These are phyloP conservation scores for Selaginella tamariscina DNA, from an alignment of 75 land plant species.

Conservation along the genomic window DNA sequence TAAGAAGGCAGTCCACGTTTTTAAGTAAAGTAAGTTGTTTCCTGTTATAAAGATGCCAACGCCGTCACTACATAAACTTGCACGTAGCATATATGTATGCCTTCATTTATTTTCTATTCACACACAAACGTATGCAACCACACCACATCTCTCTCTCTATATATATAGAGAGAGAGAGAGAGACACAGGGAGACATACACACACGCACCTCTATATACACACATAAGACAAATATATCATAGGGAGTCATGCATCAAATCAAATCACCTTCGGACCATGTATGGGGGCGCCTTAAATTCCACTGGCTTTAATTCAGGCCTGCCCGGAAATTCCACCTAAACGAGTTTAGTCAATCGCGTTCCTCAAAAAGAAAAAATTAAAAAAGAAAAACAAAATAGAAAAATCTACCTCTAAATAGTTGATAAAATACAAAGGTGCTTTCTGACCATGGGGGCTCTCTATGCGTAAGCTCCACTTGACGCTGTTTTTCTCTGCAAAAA, in stretches of 20 bases:
- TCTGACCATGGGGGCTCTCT: slow-evolving; percentile 56
- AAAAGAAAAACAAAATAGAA: background rate
- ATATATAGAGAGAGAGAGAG: background rate
- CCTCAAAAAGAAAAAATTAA: background rate
- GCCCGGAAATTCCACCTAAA: slow-evolving; percentile 51
- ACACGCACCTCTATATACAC: background rate
- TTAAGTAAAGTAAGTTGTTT: too few species aligned
- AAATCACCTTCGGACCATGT: slow-evolving; percentile 41
- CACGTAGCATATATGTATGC: background rate
- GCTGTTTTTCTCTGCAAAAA: slow-evolving; percentile 42
- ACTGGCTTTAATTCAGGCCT: slow-evolving; percentile 42
- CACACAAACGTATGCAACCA: background rate
- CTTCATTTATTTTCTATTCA: too few species aligned
- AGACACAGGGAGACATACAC: slow-evolving; percentile 3
- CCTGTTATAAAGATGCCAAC: too few species aligned
- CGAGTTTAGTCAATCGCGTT: background rate
- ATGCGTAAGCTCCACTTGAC: slow-evolving; percentile 66
- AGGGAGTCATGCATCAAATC: background rate
- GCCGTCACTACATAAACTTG: background rate
- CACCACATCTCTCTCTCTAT: background rate
- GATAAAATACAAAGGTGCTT: slow-evolving; percentile 59
- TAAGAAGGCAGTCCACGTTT: too few species aligned
- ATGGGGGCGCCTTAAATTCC: slow-evolving; percentile 40
- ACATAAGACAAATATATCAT: background rate
- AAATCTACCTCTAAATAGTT: slow-evolving; percentile 57